Conservation (phyloP, 78 protist genomes). For the Pelomyxa schiedti region DNA sequence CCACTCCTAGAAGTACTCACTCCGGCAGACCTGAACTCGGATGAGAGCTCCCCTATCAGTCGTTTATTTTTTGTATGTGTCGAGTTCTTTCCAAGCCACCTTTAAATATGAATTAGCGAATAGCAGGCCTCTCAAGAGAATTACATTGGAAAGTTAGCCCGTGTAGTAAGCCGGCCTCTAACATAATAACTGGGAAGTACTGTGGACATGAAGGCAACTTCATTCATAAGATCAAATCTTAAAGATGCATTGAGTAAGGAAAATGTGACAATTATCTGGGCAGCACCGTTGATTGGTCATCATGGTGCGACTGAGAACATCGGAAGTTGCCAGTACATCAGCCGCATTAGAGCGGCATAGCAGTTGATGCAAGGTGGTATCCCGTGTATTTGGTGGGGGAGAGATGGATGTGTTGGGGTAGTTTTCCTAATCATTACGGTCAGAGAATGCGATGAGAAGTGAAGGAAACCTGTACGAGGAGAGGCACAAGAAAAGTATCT, state of each 20-base stretch:
- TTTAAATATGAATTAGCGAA: not conserved
- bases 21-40: conserved; percentile 12
- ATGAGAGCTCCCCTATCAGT: conserved; percentile 16
- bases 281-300: not conserved
- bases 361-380: not conserved
- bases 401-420: conserved; percentile 6
- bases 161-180: not conserved
- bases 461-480: conserved; percentile 26
- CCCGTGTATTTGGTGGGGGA: no score
- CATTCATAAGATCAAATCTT: conserved; percentile 1
- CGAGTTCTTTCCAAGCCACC: conserved; percentile 34
- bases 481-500: conserved; percentile 44
- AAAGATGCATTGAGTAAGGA: no score
- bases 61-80: conserved; percentile 16
- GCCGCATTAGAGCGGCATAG: conserved; percentile 16
- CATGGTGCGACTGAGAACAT: conserved; percentile 5
- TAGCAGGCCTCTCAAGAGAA: not conserved
- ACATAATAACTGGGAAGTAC: conserved; percentile 2
- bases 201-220: conserved; percentile 10
- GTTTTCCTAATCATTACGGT: conserved; percentile 11
- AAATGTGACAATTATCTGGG: no score
- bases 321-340: conserved; percentile 1
- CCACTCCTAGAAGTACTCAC: not conserved
- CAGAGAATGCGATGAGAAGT: not conserved
- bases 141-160: conserved; percentile 9